Base-by-base conservation (phyloP, 306 rosid species). In the Trifolium subterraneum region DNA sequence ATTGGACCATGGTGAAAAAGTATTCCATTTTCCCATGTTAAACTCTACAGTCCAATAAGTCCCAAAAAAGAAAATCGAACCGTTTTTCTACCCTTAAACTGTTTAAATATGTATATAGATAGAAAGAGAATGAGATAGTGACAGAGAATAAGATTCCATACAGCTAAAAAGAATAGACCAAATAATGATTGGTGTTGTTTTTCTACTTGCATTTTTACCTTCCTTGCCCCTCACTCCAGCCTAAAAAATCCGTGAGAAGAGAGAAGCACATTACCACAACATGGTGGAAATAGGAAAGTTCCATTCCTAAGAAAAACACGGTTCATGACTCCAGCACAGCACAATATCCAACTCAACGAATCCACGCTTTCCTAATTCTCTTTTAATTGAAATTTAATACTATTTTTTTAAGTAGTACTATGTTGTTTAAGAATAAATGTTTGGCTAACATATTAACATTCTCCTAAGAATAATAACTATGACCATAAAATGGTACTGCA, bases 81-180 rank as follows among this genome's bases (percentile, higher is more conserved):
- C n/a, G n/a, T n/a, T n/a, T n/a, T n/a, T 55, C 74, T 42, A 22
- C 41, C 31, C 65, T 65, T 22, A 25, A 70, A 76, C 65, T 66
- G 19, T 55, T 68, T 68, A 9, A 64, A 51, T 70, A 12, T n/a
- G 55, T 25, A 20, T 33, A 13, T 1, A 10, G 2, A 64, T 3
- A 58, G 70, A 22, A 55, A 65, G 55, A 68, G 75, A 62, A 45
- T 13, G 69, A 68, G 72, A 25, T 35, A 23, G 29, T 59, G 68
- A 76, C 35, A 16, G 60, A 54, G 48, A 61, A 68, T 64, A 74
- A 82, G 89, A 86, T 86, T 86, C 93, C 82, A 72, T 81, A 80
- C 88, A 83, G 88, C 83, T 79, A 84, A 80, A 93, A 88, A 87
- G 90, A 76, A 79, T 76, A 75, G 75, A 74, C 79, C 76, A 87